Base-by-base conservation (phyloP, 2,329 filamentous ascomycete species). In the Pseudopyrenochaeta lycopersici region DNA sequence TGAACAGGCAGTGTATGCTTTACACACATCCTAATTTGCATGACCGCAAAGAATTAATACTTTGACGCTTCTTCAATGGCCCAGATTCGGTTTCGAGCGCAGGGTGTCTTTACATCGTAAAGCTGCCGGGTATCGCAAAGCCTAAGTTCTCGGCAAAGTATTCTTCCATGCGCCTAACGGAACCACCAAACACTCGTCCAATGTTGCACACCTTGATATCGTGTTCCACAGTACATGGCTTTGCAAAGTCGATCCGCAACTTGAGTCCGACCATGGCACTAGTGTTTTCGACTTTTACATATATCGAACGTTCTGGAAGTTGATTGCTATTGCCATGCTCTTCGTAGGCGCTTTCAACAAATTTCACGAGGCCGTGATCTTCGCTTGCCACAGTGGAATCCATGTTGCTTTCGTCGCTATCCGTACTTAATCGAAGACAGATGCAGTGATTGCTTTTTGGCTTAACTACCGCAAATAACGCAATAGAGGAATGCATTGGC, bases 121-220 rank as follows among this genome's bases (percentile, higher is more conserved):
- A n/a, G n/a, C n/a, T n/a, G n/a, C n/a, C n/a, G n/a, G 23, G 23
- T 27, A 5, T 27, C 23, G 9, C 23, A 27, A 27, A 9, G 4
- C 23, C 23, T 27, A 58, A 32, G 32, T 38, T 43, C 46, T 47
- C 39, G 7, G 29, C 31, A 43, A 55, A 55, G 35, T 47, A 44
- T 21, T 51, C 18, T 10, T 59, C 56, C 18, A 59, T 11, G 11
- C 27, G 14, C 27, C 21, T 23, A 11, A 54, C 29, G 9, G 51
- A 56, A 5, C 36, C 36, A 15, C 35, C 29, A n/a, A 44, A 44
- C 9, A 69, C 63, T n/a, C 52, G 15, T 2, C 67, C 67, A 45
- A 70, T 66, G 20, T 66, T 60, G 20, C 55, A 47, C 2, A 69
- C 58, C 36, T 67, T 71, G 30, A 71, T 59, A 29, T 70, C 70